Percentiles rank a stretch among this genome's conserved stretches.
These are phyloP conservation scores for Serendipita sp. DNA, from an alignment of 768 basidiomycete genomes.

Conservation along the genomic window DNA sequence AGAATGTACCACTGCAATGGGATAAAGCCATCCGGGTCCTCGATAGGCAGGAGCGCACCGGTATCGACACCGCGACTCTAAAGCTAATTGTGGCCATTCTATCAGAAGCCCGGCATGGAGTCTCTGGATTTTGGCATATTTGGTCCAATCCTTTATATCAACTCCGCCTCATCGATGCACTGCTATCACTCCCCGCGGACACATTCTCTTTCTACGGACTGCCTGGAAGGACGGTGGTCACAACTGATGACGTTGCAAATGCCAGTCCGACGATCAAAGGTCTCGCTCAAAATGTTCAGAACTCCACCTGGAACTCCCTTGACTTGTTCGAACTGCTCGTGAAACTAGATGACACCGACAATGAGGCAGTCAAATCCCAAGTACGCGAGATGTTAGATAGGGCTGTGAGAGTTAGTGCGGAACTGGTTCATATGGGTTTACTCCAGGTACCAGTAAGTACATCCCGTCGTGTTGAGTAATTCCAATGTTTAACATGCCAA, in stretches of 20 bases:
- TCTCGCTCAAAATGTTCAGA: slow-evolving; percentile 78
- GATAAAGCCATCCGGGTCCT: slow-evolving; percentile 69
- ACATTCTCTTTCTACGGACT: slow-evolving; percentile 84
- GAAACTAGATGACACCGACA: slow-evolving; percentile 58
- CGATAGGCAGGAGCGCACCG: slow-evolving; percentile 68
- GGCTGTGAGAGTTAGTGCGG: slow-evolving; percentile 84
- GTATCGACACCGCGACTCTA: slow-evolving; percentile 77
- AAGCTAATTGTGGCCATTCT: slow-evolving; percentile 83
- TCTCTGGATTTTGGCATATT: slow-evolving; percentile 67
- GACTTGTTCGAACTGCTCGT: slow-evolving; percentile 82
- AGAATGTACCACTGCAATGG: slow-evolving; percentile 66
- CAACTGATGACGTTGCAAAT: slow-evolving; percentile 70
- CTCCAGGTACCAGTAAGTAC: slow-evolving; percentile 72
- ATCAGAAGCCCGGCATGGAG: slow-evolving; percentile 61
- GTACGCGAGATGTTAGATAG: slow-evolving; percentile 89
- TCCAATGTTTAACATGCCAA: neutral
- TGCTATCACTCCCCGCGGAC: slow-evolving; percentile 77
- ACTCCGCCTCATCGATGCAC: slow-evolving; percentile 71
- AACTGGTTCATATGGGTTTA: slow-evolving; percentile 85
- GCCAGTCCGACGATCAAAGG: slow-evolving; percentile 87
- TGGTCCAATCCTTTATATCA: slow-evolving; percentile 83
- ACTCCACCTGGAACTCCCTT: slow-evolving; percentile 86
- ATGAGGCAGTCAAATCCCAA: slow-evolving; percentile 49
- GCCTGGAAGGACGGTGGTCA: slow-evolving; percentile 69
- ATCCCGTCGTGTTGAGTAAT: neutral